These are phyloP conservation scores for Helotiales sp. DNA, from an alignment of 2,329 filamentous ascomycete genomes.

Conservation along the genomic window DNA sequence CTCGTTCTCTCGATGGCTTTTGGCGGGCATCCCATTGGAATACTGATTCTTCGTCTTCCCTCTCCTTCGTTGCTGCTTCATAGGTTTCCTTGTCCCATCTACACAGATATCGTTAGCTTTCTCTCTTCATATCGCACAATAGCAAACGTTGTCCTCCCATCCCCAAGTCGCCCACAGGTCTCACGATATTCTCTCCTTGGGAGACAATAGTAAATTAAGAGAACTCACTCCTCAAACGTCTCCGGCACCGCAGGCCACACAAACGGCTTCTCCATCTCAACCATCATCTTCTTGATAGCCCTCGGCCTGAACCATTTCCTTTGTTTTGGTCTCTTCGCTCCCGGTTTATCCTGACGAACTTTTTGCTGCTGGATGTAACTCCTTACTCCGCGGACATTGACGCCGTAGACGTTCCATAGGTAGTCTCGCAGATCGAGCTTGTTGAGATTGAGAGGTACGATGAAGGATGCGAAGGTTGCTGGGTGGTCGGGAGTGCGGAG, in stretches of 20 bases:
- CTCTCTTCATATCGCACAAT: conserved; percentile 23
- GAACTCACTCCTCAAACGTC: conserved; percentile 56
- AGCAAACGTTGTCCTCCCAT: not conserved
- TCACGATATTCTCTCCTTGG: not conserved
- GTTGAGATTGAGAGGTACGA: conserved; percentile 87
- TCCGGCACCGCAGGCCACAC: conserved; percentile 75
- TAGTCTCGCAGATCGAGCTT: conserved; percentile 98
- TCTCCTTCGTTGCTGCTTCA: conserved; percentile 51
- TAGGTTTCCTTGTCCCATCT: conserved; percentile 65
- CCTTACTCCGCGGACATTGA: conserved; percentile 71
- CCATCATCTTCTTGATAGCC: conserved; percentile 88
- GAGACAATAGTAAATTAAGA: conserved; percentile 5
- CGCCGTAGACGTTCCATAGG: conserved; percentile 80
- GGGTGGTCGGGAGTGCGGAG: conserved; percentile 71
- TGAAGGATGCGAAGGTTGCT: conserved; percentile 83
- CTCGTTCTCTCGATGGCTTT: conserved; percentile 38
- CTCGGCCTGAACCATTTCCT: conserved; percentile 67
- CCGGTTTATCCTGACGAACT: conserved; percentile 51
- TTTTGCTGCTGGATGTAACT: conserved; percentile 75
- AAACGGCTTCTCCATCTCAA: conserved; percentile 85
- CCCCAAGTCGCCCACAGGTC: not conserved
- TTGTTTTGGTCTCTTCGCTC: conserved; percentile 42
- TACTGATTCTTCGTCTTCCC: conserved; percentile 39
- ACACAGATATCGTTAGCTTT: not conserved
- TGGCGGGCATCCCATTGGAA: conserved; percentile 32